Evolutionary conservation across 2,329 filamentous ascomycete species (phyloP).

Genomic region (Orbilia javanica): DNA sequence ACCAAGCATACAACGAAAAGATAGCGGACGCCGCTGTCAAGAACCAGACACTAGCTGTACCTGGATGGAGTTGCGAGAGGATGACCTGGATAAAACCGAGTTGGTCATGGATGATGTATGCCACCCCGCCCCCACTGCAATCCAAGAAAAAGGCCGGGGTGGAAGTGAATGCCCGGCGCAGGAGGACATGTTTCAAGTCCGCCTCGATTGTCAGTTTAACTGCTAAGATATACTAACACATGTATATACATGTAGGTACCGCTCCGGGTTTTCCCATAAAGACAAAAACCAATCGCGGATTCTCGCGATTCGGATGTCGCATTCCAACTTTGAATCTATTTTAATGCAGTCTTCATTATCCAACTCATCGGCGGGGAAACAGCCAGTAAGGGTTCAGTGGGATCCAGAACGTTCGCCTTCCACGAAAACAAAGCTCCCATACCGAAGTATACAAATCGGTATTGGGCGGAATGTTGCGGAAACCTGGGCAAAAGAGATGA

Average conservation of each 20-base stretch:
- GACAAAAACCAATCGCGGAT: constrained; percentile 71
- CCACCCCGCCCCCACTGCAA: constrained; percentile 30
- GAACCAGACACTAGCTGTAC: constrained; percentile 70
- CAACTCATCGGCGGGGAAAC: constrained; percentile 63
- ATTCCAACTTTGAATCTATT: constrained; percentile 67
- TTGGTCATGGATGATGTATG: constrained; percentile 70
- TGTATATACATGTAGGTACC: constrained; percentile 66
- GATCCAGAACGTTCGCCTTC: constrained; percentile 72
- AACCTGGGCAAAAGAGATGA: constrained; percentile 69
- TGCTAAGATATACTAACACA: not conserved
- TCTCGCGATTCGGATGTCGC: constrained; percentile 71
- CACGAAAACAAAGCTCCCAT: constrained; percentile 66
- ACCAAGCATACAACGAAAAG: constrained; percentile 72
- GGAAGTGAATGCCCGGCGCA: not conserved
- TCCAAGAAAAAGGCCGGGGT: constrained; percentile 56
- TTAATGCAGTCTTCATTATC: constrained; percentile 65
- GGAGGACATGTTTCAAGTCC: not conserved
- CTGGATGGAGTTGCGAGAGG: constrained; percentile 69
- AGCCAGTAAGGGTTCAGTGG: constrained; percentile 73
- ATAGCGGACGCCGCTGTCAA: constrained; percentile 71
- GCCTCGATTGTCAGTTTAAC: not conserved
- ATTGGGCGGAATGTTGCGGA: constrained; percentile 68
- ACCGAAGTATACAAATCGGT: constrained; percentile 74
- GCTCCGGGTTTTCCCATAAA: constrained; percentile 73
- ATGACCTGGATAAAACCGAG: constrained; percentile 77